Evolutionary conservation across 192 early-diverging fungal genomes (phyloP).

Genomic region (Linnemannia elongata): DNA sequence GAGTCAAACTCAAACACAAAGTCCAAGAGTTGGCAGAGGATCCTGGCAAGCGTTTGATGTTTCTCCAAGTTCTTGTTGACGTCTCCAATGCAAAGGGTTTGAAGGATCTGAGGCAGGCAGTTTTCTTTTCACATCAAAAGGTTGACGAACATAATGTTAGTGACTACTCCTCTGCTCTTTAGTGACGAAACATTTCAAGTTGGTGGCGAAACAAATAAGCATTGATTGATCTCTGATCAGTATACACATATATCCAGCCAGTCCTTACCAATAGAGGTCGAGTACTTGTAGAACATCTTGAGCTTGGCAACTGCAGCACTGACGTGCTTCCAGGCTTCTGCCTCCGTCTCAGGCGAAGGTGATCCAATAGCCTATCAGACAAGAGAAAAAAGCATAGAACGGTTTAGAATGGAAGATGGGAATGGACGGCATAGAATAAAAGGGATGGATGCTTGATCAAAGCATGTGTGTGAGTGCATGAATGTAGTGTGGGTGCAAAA

Average conservation of each 20-base stretch:
- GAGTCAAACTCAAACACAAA: slow-evolving; percentile 94
- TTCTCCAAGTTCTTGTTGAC: slow-evolving; percentile 75
- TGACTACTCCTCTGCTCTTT: too few relatives aligned
- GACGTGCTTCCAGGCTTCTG: slow-evolving; percentile 89
- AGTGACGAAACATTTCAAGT: neutral
- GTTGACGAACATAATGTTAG: neutral
- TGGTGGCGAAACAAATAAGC: slow-evolving; percentile 8
- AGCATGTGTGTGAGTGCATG: neutral
- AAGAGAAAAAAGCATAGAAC: neutral
- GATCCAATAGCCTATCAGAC: slow-evolving; percentile 81
- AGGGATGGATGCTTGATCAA: neutral
- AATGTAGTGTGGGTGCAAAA: neutral
- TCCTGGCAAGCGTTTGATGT: slow-evolving; percentile 83
- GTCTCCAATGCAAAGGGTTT: slow-evolving; percentile 74
- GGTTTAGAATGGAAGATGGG: neutral
- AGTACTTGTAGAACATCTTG: slow-evolving; percentile 85
- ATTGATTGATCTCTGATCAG: neutral
- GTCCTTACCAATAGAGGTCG: slow-evolving; percentile 77
- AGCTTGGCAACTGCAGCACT: slow-evolving; percentile 84
- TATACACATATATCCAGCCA: neutral
- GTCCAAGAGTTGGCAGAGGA: slow-evolving; percentile 86
- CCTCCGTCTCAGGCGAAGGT: slow-evolving; percentile 88
- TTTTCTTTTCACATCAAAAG: slow-evolving; percentile 60
- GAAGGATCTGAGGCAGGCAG: slow-evolving; percentile 72
- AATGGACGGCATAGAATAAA: neutral